Evolutionary conservation across 2,329 filamentous ascomycete genomes (phyloP).

Genomic region (Aspergillus ochraceus): DNA sequence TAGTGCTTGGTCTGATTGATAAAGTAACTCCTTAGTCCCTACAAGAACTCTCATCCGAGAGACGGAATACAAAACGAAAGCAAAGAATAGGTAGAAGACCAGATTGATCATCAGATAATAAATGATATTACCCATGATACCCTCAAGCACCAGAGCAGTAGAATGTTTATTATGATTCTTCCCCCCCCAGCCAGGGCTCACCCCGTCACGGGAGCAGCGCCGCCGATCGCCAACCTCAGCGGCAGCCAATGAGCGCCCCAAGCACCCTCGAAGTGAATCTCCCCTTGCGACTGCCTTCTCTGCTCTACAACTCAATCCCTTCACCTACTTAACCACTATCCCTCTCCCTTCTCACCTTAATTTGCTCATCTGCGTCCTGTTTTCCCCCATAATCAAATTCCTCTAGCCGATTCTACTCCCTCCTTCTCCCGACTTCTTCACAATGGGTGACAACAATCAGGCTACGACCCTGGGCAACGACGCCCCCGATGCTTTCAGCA

Average conservation of each 20-base stretch:
- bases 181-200: constrained; percentile 9
- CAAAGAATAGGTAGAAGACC: too few species aligned
- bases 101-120: too few species aligned
- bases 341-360: constrained; percentile 37
- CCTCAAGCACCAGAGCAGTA: constrained; percentile 6
- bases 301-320: constrained; percentile 19
- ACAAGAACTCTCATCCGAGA: too few species aligned
- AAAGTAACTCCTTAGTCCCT: too few species aligned
- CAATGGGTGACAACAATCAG: constrained; percentile 38
- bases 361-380: constrained; percentile 54
- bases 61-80: too few species aligned
- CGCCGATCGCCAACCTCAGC: constrained; percentile 9
- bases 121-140: too few species aligned
- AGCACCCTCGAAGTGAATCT: constrained; percentile 14
- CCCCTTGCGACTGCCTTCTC: constrained; percentile 18
- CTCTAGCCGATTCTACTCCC: constrained; percentile 14
- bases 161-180: constrained; percentile 19
- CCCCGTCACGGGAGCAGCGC: constrained; percentile 21
- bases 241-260: constrained; percentile 17
- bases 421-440: constrained; percentile 13
- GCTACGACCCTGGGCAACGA: constrained; percentile 29
- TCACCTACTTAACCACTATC: neutral
- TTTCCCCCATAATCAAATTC: constrained; percentile 8
- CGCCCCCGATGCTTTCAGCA: constrained; percentile 53
- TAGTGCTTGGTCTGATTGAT: too few species aligned